A percentile compares a stretch with the other conserved stretches of the same genome.
Evolutionary conservation across 2,329 filamentous ascomycete genomes (phyloP).

Genomic region (Epichloe uncinata): DNA sequence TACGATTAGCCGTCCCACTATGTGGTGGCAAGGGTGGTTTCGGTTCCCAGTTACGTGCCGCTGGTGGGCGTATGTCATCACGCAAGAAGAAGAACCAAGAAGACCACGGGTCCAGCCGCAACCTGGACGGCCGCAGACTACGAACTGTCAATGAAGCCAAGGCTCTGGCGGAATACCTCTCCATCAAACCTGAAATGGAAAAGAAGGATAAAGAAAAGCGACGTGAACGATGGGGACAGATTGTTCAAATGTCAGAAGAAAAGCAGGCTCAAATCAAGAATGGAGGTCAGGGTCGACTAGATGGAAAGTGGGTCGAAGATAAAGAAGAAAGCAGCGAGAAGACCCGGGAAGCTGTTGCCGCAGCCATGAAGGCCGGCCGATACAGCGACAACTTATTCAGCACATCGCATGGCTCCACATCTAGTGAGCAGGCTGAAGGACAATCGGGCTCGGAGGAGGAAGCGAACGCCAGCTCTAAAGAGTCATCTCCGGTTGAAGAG

Average conservation of each 20-base stretch:
- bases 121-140: slow-evolving; percentile 78
- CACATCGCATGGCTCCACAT: slow-evolving; percentile 36
- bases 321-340: slow-evolving; percentile 83
- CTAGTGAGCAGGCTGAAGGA: slow-evolving; percentile 18
- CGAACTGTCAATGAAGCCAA: slow-evolving; percentile 94
- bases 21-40: slow-evolving; percentile 96
- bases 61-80: slow-evolving; percentile 96
- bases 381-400: slow-evolving; percentile 47
- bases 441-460: slow-evolving; percentile 22
- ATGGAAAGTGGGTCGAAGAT: slow-evolving; percentile 89
- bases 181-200: slow-evolving; percentile 96
- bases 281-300: slow-evolving; percentile 57
- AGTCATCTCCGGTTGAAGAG: slow-evolving; percentile 35
- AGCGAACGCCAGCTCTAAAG: slow-evolving; percentile 29
- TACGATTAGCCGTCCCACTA: slow-evolving; percentile 66
- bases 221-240: slow-evolving; percentile 72
- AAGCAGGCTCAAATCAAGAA: slow-evolving; percentile 72
- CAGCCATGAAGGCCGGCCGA: slow-evolving; percentile 51
- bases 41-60: slow-evolving; percentile 89
- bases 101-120: slow-evolving; percentile 80
- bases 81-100: slow-evolving; percentile 76
- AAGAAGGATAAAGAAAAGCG: slow-evolving; percentile 82
- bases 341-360: slow-evolving; percentile 62
- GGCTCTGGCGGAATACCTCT: slow-evolving; percentile 83
- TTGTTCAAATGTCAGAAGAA: slow-evolving; percentile 72